A percentile compares a stretch with the other conserved stretches of the same genome.
phyloP scores from a whole-genome alignment of 1,284 basidiomycete species.

The Boletus sp. region DNA sequence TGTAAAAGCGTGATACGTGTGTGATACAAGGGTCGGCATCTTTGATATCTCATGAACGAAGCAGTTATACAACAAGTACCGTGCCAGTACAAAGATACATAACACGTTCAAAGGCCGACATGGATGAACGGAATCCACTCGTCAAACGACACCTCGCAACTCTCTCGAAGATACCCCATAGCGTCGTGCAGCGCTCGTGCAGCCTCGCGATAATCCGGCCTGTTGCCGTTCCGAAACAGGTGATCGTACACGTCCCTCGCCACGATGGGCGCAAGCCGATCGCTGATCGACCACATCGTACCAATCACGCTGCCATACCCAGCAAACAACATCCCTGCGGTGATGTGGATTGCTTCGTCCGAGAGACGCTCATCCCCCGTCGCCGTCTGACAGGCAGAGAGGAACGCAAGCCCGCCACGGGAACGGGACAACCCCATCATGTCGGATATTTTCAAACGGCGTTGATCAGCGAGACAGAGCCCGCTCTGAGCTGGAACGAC shows the following conservation, averaged over 20 bases:
- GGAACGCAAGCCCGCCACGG: conserved; percentile 7
- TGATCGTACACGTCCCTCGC: conserved; percentile 8
- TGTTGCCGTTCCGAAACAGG: not conserved
- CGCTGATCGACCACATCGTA: too few relatives aligned
- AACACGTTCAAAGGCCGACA: conserved; percentile 6
- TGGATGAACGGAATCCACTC: conserved; percentile 7
- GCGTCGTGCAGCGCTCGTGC: too few relatives aligned
- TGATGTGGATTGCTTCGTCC: conserved; percentile 9
- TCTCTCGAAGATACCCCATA: not conserved
- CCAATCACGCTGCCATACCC: conserved; percentile 8
- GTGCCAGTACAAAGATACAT: too few relatives aligned
- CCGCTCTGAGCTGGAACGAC: too few relatives aligned
- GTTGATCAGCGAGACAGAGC: too few relatives aligned
- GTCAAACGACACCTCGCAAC: too few relatives aligned
- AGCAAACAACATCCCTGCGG: conserved; percentile 12
- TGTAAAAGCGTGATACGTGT: too few relatives aligned
- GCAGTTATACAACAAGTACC: too few relatives aligned
- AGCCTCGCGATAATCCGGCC: not conserved
- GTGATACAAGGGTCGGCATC: too few relatives aligned
- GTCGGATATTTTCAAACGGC: too few relatives aligned
- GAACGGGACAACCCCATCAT: conserved; percentile 9
- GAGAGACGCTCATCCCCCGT: conserved; percentile 5
- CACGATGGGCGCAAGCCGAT: conserved; percentile 9
- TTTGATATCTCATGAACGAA: too few relatives aligned
- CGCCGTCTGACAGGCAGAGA: conserved; percentile 13